phyloP scores from a whole-genome alignment of 805 yeast genomes.

The Myxozyma monticola region DNA sequence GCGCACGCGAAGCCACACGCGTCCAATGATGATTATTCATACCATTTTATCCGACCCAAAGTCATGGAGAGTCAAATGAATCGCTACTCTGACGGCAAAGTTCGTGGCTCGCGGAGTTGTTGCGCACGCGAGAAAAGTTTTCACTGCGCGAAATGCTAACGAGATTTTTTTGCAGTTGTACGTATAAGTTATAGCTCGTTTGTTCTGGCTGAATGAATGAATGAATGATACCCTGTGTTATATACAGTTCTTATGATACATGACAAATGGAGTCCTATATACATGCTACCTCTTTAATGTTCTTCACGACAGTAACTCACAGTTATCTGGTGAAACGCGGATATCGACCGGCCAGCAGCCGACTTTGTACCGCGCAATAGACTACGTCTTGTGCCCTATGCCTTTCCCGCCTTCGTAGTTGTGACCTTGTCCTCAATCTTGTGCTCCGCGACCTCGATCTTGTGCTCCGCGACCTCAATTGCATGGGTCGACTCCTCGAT shows the following conservation, averaged over 20 bases:
- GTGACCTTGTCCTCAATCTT: slow-evolving; percentile 1
- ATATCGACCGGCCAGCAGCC: background rate
- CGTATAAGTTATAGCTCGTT: background rate
- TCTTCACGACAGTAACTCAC: background rate
- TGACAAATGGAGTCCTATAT: background rate
- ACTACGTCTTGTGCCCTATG: background rate
- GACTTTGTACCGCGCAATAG: background rate
- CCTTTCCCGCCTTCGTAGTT: background rate
- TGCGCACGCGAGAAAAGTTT: background rate
- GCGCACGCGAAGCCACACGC: too few relatives aligned
- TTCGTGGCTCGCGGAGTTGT: background rate
- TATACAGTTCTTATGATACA: background rate
- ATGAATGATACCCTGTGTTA: background rate
- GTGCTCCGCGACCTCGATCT: slow-evolving; percentile 12
- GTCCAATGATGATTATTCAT: slow-evolving; percentile 28
- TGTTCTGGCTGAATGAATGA: background rate
- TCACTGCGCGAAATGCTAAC: background rate
- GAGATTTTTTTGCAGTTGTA: background rate
- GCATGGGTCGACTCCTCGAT: slow-evolving; percentile 2
- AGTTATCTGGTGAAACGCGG: background rate
- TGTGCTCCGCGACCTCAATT: slow-evolving; percentile 15
- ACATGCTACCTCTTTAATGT: background rate
- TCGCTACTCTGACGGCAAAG: slow-evolving; percentile 30
- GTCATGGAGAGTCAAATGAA: slow-evolving; percentile 28
- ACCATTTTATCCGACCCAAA: slow-evolving; percentile 22